These are phyloP conservation scores for Poa pratensis DNA, from an alignment of 176 grass and related monocot genomes.

Conservation along the genomic window DNA sequence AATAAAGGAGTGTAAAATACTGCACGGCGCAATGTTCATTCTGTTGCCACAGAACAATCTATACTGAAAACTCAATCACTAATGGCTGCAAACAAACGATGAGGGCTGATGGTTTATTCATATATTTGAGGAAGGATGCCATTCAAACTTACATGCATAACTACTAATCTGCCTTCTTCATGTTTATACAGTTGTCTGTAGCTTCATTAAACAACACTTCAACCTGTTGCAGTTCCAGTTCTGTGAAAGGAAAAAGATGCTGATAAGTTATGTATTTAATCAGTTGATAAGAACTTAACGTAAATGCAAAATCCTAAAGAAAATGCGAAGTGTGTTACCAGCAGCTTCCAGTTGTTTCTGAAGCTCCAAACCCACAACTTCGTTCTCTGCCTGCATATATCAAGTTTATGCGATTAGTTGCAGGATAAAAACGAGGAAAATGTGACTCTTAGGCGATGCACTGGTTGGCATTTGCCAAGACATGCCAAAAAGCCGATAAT, in stretches of 20 bases:
- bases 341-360: constrained; percentile 88
- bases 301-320: not conserved
- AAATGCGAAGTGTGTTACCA: constrained; percentile 46
- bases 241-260: constrained; percentile 46
- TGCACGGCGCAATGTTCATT: not conserved
- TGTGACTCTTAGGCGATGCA: not conserved
- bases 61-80: not conserved
- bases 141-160: constrained; percentile 42
- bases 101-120: not conserved
- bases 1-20: not conserved
- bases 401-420: not conserved
- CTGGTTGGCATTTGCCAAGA: constrained; percentile 8
- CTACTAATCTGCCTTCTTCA: constrained; percentile 75
- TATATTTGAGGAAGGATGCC: not conserved
- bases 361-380: constrained; percentile 72
- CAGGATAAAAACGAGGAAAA: not conserved
- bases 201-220: constrained; percentile 85
- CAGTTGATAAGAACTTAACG: not conserved
- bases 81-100: not conserved
- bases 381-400: constrained; percentile 81
- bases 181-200: constrained; percentile 89
- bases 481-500: not conserved
- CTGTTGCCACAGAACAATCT: not conserved
- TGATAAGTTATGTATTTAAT: not conserved
- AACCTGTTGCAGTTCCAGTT: constrained; percentile 74